Conservation (phyloP, 1,284 basidiomycete species). For the Sanghuangporus sanghuang region DNA sequence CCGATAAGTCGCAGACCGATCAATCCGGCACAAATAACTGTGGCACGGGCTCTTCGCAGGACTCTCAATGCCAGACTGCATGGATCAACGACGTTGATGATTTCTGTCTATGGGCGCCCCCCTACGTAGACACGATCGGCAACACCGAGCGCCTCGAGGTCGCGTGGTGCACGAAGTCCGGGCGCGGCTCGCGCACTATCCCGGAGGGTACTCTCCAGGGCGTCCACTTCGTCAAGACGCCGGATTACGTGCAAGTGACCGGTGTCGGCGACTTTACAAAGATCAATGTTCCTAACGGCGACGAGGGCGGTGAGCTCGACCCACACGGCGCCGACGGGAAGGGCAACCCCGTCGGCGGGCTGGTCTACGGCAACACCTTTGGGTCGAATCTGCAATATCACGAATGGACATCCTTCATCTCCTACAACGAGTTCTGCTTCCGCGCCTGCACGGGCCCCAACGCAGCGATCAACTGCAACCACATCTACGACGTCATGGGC, state of each 20-base stretch:
- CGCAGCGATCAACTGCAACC: constrained; percentile 50
- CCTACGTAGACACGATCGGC: constrained; percentile 35
- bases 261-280: constrained; percentile 29
- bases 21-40: constrained; percentile 56
- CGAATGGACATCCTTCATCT: constrained; percentile 40
- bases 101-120: constrained; percentile 31
- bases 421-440: constrained; percentile 54
- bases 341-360: constrained; percentile 59
- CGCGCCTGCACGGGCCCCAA: constrained; percentile 53
- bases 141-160: constrained; percentile 45
- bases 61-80: constrained; percentile 51
- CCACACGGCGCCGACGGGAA: constrained; percentile 28
- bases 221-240: constrained; percentile 42
- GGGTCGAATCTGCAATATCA: constrained; percentile 25
- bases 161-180: constrained; percentile 46
- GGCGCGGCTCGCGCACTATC: constrained; percentile 42
- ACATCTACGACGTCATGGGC: constrained; percentile 40
- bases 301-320: constrained; percentile 31
- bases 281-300: constrained; percentile 29
- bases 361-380: constrained; percentile 53
- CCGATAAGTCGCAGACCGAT: constrained; percentile 42
- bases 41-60: constrained; percentile 41
- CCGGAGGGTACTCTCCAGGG: constrained; percentile 40
- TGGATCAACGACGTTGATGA: constrained; percentile 42
- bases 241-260: constrained; percentile 40